Conservation (phyloP, 2,329 filamentous ascomycete species). For the Cephalotrichum gorgonifer region DNA sequence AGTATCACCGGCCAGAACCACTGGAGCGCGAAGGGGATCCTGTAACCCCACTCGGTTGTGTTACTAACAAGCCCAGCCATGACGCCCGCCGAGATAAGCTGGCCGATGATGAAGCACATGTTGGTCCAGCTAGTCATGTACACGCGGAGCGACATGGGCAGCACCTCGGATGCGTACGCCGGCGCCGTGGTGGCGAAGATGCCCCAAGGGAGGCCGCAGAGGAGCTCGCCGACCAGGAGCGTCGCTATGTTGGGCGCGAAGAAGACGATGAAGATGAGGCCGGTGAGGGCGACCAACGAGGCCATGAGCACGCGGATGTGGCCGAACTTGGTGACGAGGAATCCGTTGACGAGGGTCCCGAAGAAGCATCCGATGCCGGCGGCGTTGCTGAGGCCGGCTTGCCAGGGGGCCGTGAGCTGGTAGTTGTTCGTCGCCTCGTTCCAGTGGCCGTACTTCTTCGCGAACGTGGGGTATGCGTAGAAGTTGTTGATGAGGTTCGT, state of each 20-base stretch:
- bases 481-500: slow-evolving; percentile 23
- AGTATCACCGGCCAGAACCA: slow-evolving; percentile 70
- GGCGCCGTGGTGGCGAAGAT: slow-evolving; percentile 49
- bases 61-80: slow-evolving; percentile 57
- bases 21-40: slow-evolving; percentile 62
- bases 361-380: slow-evolving; percentile 35
- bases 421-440: slow-evolving; percentile 10
- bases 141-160: slow-evolving; percentile 59
- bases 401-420: slow-evolving; percentile 37
- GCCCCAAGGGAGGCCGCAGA: slow-evolving; percentile 54
- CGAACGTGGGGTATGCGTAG: slow-evolving; percentile 24
- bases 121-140: slow-evolving; percentile 68
- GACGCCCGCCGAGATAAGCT: slow-evolving; percentile 64
- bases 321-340: slow-evolving; percentile 29
- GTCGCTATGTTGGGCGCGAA: slow-evolving; percentile 49
- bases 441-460: slow-evolving; percentile 14
- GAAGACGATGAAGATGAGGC: slow-evolving; percentile 55
- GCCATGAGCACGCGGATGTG: background rate
- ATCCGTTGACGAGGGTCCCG: slow-evolving; percentile 42
- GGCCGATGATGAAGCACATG: slow-evolving; percentile 69
- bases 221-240: slow-evolving; percentile 49
- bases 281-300: slow-evolving; percentile 39
- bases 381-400: slow-evolving; percentile 34
- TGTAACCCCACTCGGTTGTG: slow-evolving; percentile 57
- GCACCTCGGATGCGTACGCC: slow-evolving; percentile 63